Evolutionary conservation across 192 early-diverging fungal genomes (phyloP), one percentile per base, ranked within the genome.

Genomic region (Radiomyces spectabilis): DNA sequence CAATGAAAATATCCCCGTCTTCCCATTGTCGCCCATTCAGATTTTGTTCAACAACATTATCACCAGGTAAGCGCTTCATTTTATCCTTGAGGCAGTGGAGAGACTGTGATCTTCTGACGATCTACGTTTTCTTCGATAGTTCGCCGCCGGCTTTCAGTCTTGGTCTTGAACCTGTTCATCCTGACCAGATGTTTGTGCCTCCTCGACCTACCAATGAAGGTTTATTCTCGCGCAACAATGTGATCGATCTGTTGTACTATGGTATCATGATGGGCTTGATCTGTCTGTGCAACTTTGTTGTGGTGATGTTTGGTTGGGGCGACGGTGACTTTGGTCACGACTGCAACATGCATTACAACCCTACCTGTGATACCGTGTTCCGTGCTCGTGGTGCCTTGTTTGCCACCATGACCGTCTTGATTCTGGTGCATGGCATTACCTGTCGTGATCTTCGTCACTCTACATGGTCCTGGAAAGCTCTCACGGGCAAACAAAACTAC

Each of bases 1-100:
- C 29, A 40, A 25, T 5, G 48, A 70, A 16, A 66, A 70, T 35
- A 71, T 72, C 18, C 72, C 77, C 2, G 74, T 87, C 19, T 85
- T 83, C 66, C 86, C 86, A 4, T 73, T 89, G 67, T 80, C 81
- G 6, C 78, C 88, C 1, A 76, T 89, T 12, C 80, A 85, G 39
- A 83, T 89, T 62, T 71, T 91, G 33, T 84, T 82, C 63, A 63
- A 87, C 60, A 88, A 88, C 68, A 70, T 91, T 67, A 66, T 91
- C 24, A 88, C 88, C 0, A 47, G 45, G 45, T 47, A 47, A 21
- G 5, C n/a, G n/a, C n/a, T n/a, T n/a, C n/a, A n/a, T n/a, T n/a
- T n/a, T n/a, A n/a, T n/a, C n/a, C n/a, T n/a, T n/a, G n/a, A n/a
- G n/a, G n/a, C n/a, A n/a, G n/a, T n/a, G n/a, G n/a, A n/a, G n/a